Evolutionary conservation across 2,329 filamentous ascomycete genomes (phyloP).

Genomic region (Penicillium fuscoglaucum): DNA sequence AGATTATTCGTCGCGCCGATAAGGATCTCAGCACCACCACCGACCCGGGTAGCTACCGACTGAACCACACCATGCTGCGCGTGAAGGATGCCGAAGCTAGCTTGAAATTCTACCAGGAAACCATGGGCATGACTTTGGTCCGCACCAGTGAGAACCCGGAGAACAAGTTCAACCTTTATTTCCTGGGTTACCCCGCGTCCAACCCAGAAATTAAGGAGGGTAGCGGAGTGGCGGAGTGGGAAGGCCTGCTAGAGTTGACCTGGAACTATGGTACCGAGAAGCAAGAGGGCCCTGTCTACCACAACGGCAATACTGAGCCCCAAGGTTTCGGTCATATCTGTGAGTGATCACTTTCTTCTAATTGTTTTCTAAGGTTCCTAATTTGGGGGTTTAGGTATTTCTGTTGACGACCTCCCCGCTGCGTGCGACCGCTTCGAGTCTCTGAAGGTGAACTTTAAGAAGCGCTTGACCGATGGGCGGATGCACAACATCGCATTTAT

Average conservation of each 20-base stretch:
- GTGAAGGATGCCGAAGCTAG: conserved; percentile 78
- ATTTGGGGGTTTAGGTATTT: conserved; percentile 56
- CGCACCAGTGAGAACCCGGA: conserved; percentile 69
- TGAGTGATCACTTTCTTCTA: conserved; percentile 44
- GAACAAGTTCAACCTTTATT: conserved; percentile 85
- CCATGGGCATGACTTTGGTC: conserved; percentile 83
- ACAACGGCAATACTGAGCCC: conserved; percentile 86
- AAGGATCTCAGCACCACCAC: conserved; percentile 71
- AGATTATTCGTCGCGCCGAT: conserved; percentile 65
- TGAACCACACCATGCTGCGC: conserved; percentile 75
- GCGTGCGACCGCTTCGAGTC: conserved; percentile 85
- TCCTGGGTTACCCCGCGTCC: conserved; percentile 73
- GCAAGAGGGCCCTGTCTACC: conserved; percentile 77
- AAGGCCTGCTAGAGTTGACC: conserved; percentile 87
- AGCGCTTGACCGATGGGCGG: conserved; percentile 81
- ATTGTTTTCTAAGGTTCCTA: not conserved
- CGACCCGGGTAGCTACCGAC: conserved; percentile 71
- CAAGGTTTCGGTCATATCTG: conserved; percentile 95
- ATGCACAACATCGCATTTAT: conserved; percentile 96
- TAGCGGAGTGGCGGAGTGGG: conserved; percentile 62
- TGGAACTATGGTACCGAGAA: conserved; percentile 80
- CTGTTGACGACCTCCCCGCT: conserved; percentile 83
- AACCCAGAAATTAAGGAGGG: conserved; percentile 54
- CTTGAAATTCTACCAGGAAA: conserved; percentile 78
- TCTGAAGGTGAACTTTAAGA: conserved; percentile 85